Conservation (phyloP, 2,329 filamentous ascomycete species). For the Westerdykella sp. region DNA sequence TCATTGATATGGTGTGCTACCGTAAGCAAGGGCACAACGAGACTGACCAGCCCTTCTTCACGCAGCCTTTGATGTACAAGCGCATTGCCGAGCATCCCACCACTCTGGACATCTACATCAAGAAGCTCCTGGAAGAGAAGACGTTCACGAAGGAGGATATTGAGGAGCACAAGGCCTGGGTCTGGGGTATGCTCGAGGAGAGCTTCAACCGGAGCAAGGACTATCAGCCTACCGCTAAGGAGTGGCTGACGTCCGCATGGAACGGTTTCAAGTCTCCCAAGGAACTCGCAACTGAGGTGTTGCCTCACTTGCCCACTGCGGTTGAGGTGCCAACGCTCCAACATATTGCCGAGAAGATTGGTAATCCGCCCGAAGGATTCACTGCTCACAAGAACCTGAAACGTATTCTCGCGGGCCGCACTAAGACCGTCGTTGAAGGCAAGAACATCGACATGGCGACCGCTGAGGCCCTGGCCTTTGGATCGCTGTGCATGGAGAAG, state of each 20-base stretch:
- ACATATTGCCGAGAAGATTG: slow-evolving; percentile 76
- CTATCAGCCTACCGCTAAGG: slow-evolving; percentile 91
- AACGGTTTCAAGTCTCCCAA: slow-evolving; percentile 99
- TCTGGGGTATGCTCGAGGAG: slow-evolving; percentile 98
- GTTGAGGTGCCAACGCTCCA: slow-evolving; percentile 67
- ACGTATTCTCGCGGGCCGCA: slow-evolving; percentile 82
- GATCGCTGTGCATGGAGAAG: slow-evolving; percentile 81
- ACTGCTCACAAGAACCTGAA: slow-evolving; percentile 90
- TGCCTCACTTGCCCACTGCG: slow-evolving; percentile 84
- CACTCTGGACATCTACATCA: slow-evolving; percentile 84
- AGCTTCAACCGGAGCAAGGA: slow-evolving; percentile 97
- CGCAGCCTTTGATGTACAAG: slow-evolving; percentile 99
- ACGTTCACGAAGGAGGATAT: slow-evolving; percentile 97
- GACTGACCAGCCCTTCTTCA: slow-evolving; percentile 98
- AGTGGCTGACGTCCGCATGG: slow-evolving; percentile 98
- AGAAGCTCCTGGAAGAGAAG: slow-evolving; percentile 84
- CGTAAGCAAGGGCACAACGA: slow-evolving; percentile 99
- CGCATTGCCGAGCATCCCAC: slow-evolving; percentile 78
- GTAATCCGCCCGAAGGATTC: slow-evolving; percentile 75
- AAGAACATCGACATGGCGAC: slow-evolving; percentile 97
- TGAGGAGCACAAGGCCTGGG: slow-evolving; percentile 99
- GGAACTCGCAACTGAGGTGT: slow-evolving; percentile 87
- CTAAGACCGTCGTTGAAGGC: slow-evolving; percentile 87
- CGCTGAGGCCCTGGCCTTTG: slow-evolving; percentile 91
- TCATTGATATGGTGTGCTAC: slow-evolving; percentile 98